Percentiles rank a stretch among this genome's conserved stretches.
These are phyloP conservation scores for Mycena rosella DNA, from an alignment of 768 basidiomycete genomes.

Conservation along the genomic window DNA sequence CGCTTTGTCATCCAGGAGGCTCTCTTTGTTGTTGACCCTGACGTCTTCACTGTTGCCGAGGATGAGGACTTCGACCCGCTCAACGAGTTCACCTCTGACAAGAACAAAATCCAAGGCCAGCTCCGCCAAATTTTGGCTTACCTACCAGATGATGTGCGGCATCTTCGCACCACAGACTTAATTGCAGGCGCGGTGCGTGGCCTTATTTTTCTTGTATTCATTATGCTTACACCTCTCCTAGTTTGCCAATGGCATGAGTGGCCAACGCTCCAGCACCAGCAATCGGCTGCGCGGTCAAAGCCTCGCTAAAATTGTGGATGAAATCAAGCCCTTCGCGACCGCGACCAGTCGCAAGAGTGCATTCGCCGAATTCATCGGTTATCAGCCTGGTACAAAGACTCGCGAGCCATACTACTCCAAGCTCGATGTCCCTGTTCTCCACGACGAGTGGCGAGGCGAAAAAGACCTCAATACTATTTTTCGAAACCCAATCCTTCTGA, in stretches of 20 bases:
- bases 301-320: constrained; percentile 8
- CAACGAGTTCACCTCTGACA: neutral
- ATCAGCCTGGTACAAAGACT: neutral
- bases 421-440: no score
- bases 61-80: neutral
- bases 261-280: constrained; percentile 1
- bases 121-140: neutral
- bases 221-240: neutral
- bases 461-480: no score
- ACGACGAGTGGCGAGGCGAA: no score
- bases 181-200: constrained; percentile 12
- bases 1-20: constrained; percentile 1
- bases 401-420: neutral
- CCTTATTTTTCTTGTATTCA: neutral
- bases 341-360: neutral
- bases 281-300: neutral
- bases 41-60: neutral
- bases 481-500: no score
- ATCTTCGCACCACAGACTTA: neutral
- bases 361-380: constrained; percentile 13
- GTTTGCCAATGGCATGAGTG: constrained; percentile 5
- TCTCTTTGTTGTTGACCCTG: constrained; percentile 14
- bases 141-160: constrained; percentile 13
- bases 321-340: constrained; percentile 1
- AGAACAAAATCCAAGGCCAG: constrained; percentile 13